phyloP scores from a whole-genome alignment of 164 flowering plant species.

The Chimonanthus praecox region DNA sequence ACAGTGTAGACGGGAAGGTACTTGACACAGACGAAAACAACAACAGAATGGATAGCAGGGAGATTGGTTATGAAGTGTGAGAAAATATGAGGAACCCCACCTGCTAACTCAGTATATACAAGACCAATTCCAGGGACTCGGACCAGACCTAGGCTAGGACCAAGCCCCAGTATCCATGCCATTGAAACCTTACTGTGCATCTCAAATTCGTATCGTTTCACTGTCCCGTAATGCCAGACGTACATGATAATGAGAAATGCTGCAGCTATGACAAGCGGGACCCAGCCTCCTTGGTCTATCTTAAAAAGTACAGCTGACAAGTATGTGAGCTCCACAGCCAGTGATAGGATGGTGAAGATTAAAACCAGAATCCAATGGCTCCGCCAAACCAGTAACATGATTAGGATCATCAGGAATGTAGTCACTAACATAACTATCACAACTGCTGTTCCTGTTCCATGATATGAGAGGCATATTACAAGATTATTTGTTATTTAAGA shows the following conservation, averaged over 20 bases:
- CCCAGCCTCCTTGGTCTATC: slow-evolving; percentile 96
- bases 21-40: slow-evolving; percentile 89
- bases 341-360: slow-evolving; percentile 49
- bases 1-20: slow-evolving; percentile 95
- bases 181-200: slow-evolving; percentile 93
- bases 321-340: slow-evolving; percentile 62
- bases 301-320: slow-evolving; percentile 75
- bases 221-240: slow-evolving; percentile 90
- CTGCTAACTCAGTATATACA: slow-evolving; percentile 88
- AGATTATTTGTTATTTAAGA: no score
- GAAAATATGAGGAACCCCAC: slow-evolving; percentile 93
- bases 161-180: slow-evolving; percentile 95
- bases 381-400: slow-evolving; percentile 88
- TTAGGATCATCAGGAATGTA: slow-evolving; percentile 69
- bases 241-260: slow-evolving; percentile 75
- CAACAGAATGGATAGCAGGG: slow-evolving; percentile 91
- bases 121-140: slow-evolving; percentile 97
- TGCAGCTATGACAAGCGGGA: slow-evolving; percentile 84
- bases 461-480: background rate
- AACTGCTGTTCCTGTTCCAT: slow-evolving; percentile 70
- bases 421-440: slow-evolving; percentile 81
- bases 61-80: slow-evolving; percentile 95
- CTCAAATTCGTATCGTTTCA: slow-evolving; percentile 83
- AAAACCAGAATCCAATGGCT: slow-evolving; percentile 80
- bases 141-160: slow-evolving; percentile 91